phyloP scores from a whole-genome alignment of 177 flowering plant species.

The Telopea speciosissima region DNA sequence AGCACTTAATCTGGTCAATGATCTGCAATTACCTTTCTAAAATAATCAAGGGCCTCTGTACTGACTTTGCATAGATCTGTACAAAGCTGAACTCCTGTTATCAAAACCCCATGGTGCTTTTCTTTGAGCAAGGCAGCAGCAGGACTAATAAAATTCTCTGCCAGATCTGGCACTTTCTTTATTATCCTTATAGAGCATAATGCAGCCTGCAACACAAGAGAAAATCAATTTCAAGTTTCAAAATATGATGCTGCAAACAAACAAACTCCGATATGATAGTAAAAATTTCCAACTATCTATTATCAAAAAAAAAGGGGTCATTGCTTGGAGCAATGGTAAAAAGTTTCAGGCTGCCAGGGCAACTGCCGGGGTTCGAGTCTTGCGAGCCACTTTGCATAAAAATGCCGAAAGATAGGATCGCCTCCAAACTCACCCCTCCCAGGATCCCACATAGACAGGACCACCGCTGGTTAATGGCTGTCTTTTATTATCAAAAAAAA shows the following conservation, averaged over 20 bases:
- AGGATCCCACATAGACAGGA: no score
- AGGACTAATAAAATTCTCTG: constrained; percentile 86
- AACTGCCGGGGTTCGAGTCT: no score
- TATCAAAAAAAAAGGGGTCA: no score
- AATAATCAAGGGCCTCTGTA: constrained; percentile 80
- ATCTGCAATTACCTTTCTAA: constrained; percentile 61
- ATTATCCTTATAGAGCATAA: constrained; percentile 90
- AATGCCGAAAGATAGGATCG: no score
- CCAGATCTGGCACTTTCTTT: constrained; percentile 93
- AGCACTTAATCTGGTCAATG: background rate
- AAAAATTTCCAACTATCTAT: background rate
- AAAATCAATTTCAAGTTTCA: background rate
- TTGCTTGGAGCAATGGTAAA: no score
- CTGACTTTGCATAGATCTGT: constrained; percentile 87
- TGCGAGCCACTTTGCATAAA: no score
- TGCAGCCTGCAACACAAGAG: constrained; percentile 60
- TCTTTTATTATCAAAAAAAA: background rate
- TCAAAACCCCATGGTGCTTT: constrained; percentile 93
- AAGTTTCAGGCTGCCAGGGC: no score
- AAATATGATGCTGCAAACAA: background rate
- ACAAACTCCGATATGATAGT: background rate
- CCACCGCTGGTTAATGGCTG: no score
- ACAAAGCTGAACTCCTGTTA: constrained; percentile 93
- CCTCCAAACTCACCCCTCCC: no score
- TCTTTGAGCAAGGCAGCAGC: constrained; percentile 88